These are phyloP conservation scores for Aspergillus nomiae DNA, from an alignment of 2,329 filamentous ascomycete genomes.

Conservation along the genomic window DNA sequence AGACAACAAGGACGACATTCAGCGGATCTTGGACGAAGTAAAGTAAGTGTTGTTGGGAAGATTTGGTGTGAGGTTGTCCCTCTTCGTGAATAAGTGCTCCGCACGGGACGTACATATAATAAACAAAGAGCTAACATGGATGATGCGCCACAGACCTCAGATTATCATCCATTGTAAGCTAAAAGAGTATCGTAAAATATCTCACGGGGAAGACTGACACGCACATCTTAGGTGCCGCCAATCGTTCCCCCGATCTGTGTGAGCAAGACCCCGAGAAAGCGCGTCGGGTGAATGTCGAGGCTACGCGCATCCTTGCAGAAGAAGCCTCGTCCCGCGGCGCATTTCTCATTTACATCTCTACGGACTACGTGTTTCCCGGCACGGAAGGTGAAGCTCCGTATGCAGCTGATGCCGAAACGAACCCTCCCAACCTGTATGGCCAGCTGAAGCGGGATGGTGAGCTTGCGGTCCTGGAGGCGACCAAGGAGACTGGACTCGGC, in stretches of 20 bases:
- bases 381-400: constrained; percentile 84
- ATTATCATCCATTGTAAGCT: constrained; percentile 78
- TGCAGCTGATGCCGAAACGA: constrained; percentile 62
- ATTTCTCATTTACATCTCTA: constrained; percentile 64
- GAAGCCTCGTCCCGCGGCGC: constrained; percentile 60
- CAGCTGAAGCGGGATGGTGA: constrained; percentile 74
- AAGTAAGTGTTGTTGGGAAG: constrained; percentile 45
- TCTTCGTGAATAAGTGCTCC: background rate
- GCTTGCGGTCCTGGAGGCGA: constrained; percentile 68
- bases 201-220: background rate
- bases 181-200: background rate
- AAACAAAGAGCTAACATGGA: constrained; percentile 8
- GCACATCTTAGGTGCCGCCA: constrained; percentile 70
- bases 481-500: constrained; percentile 55
- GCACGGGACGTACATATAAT: background rate
- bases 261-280: constrained; percentile 77
- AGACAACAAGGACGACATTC: constrained; percentile 48
- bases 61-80: background rate
- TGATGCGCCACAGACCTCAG: constrained; percentile 57
- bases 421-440: constrained; percentile 78
- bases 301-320: constrained; percentile 66
- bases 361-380: constrained; percentile 78
- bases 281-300: constrained; percentile 71
- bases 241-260: constrained; percentile 84
- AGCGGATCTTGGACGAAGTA: constrained; percentile 52